Conservation (phyloP, 2,329 filamentous ascomycete species). For the Dactylellina parvicollis region DNA sequence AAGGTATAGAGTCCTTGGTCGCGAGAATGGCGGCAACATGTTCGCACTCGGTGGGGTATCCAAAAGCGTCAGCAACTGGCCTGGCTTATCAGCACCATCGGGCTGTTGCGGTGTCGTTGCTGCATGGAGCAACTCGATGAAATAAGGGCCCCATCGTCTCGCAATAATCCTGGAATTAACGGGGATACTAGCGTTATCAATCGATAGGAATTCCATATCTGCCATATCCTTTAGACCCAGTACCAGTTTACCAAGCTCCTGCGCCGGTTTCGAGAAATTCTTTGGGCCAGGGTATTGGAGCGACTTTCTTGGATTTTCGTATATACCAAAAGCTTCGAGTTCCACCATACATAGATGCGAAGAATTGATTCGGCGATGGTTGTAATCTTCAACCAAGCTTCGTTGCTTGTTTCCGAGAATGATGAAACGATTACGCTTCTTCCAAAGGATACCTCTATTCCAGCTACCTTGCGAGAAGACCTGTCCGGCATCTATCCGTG, state of each 20-base stretch:
- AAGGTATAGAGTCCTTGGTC: slow-evolving; percentile 88
- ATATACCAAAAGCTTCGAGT: slow-evolving; percentile 94
- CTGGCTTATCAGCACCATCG: slow-evolving; percentile 11
- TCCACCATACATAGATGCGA: slow-evolving; percentile 97
- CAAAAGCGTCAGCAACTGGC: slow-evolving; percentile 76
- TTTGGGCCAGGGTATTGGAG: slow-evolving; percentile 55
- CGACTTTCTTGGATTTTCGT: slow-evolving; percentile 81
- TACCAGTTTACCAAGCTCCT: slow-evolving; percentile 84
- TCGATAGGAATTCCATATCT: slow-evolving; percentile 96
- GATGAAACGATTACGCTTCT: slow-evolving; percentile 91
- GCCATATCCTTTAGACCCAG: slow-evolving; percentile 82
- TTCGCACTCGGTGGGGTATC: slow-evolving; percentile 67
- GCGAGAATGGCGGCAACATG: slow-evolving; percentile 66
- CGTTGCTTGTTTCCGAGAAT: slow-evolving; percentile 93
- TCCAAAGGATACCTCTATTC: slow-evolving; percentile 95
- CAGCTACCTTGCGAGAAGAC: slow-evolving; percentile 97
- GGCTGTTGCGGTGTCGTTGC: slow-evolving; percentile 68
- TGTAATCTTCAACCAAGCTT: slow-evolving; percentile 96
- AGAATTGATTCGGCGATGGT: slow-evolving; percentile 97
- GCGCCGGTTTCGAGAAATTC: slow-evolving; percentile 79
- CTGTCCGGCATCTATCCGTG: slow-evolving; percentile 90
- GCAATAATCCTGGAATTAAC: slow-evolving; percentile 91
- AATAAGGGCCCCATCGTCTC: slow-evolving; percentile 92
- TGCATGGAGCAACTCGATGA: slow-evolving; percentile 81
- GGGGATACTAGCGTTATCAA: slow-evolving; percentile 88